These are phyloP conservation scores for Cardamine occulta DNA, from an alignment of 345 rosid genomes.

Conservation along the genomic window DNA sequence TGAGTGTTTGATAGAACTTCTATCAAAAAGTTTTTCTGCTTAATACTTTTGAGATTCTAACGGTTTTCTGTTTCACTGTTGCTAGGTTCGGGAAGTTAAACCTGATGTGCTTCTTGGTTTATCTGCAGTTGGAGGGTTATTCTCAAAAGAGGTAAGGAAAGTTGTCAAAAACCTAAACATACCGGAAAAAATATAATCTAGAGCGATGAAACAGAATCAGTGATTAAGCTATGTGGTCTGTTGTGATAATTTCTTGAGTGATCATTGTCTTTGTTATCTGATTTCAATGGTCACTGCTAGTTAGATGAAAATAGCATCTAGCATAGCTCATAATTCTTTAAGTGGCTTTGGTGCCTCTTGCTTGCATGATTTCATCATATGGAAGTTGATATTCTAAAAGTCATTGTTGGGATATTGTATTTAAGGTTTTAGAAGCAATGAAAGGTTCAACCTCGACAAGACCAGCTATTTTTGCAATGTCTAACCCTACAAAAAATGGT, in stretches of 20 bases:
- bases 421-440: conserved; percentile 92
- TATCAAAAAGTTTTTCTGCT: background rate
- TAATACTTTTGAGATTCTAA: conserved; percentile 23
- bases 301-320: conserved; percentile 4
- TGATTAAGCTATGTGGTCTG: conserved; percentile 8
- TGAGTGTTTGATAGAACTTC: conserved; percentile 7
- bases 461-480: conserved; percentile 99
- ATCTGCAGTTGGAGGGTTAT: conserved; percentile 99
- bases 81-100: conserved; percentile 88
- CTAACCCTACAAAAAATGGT: conserved; percentile 97
- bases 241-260: conserved; percentile 3
- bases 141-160: conserved; percentile 82
- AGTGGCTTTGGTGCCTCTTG: conserved; percentile 23
- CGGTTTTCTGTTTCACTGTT: conserved; percentile 32
- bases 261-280: background rate
- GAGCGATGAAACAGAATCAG: conserved; percentile 17
- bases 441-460: conserved; percentile 92
- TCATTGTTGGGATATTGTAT: conserved; percentile 34
- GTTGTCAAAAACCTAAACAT: conserved; percentile 6
- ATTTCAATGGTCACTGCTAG: background rate
- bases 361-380: conserved; percentile 21
- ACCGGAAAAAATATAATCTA: background rate
- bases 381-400: conserved; percentile 6
- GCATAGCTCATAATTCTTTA: conserved; percentile 10
- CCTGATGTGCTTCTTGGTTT: conserved; percentile 99